Conservation (phyloP, 129 eudicot genomes). For the Arctium lappa region DNA sequence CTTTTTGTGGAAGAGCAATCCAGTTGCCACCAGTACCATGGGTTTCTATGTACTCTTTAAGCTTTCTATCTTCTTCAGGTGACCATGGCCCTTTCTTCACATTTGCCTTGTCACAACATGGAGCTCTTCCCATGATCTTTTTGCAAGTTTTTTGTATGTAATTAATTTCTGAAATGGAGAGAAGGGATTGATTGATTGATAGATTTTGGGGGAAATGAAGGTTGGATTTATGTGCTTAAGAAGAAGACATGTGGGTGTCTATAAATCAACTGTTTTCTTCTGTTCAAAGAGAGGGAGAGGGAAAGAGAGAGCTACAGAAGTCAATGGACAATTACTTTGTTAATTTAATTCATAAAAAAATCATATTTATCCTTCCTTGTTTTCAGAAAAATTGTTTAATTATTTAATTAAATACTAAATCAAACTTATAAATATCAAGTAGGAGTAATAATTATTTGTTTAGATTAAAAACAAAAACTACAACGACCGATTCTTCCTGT, state of each 20-base stretch:
- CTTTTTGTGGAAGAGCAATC: conserved; percentile 77
- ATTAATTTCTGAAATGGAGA: background rate
- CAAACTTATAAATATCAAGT: background rate
- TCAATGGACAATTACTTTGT: conserved; percentile 37
- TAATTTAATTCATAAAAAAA: background rate
- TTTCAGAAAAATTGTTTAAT: background rate
- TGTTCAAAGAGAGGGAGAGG: conserved; percentile 6
- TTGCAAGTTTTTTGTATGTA: conserved; percentile 15
- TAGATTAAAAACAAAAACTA: background rate
- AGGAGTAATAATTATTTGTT: background rate
- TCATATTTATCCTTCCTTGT: background rate
- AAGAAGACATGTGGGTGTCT: conserved; percentile 38
- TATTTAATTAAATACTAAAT: background rate
- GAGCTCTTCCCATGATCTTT: conserved; percentile 68
- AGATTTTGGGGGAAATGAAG: conserved; percentile 27
- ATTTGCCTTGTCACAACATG: conserved; percentile 77
- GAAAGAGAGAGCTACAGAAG: conserved; percentile 28
- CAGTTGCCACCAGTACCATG: conserved; percentile 74
- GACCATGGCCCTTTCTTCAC: conserved; percentile 88
- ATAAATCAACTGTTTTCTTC: conserved; percentile 25
- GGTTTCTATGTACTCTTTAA: conserved; percentile 55
- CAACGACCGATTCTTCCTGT: background rate
- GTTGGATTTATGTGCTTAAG: conserved; percentile 43
- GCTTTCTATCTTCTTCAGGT: conserved; percentile 73
- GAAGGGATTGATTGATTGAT: background rate